A percentile compares a stretch with the other conserved stretches of the same genome.
Conservation (phyloP, 208 protist species). For the Trypanosoma cruzi region DNA sequence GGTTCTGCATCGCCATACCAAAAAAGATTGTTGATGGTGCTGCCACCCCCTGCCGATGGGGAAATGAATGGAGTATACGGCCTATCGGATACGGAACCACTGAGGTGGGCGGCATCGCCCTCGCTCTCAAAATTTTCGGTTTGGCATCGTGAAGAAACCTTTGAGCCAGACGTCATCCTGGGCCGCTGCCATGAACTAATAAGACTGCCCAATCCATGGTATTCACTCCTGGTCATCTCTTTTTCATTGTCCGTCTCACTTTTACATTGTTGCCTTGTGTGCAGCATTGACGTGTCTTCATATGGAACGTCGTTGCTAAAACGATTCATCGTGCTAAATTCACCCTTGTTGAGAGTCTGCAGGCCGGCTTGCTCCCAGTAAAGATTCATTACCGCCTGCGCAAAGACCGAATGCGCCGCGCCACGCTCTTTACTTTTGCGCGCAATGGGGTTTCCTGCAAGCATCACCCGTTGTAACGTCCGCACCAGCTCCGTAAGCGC, state of each 20-base stretch:
- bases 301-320: not conserved
- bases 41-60: not conserved
- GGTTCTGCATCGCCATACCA: slow-evolving; percentile 23
- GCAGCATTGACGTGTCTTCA: not conserved
- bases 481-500: slow-evolving; percentile 62
- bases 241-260: not conserved
- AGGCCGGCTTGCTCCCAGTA: slow-evolving; percentile 42
- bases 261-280: not conserved
- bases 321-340: not conserved
- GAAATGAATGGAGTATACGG: not conserved
- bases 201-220: slow-evolving; percentile 12
- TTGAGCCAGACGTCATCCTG: not conserved
- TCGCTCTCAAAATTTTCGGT: not conserved
- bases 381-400: slow-evolving; percentile 58
- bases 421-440: slow-evolving; percentile 26
- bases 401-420: slow-evolving; percentile 40
- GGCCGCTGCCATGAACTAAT: not conserved
- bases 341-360: not conserved
- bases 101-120: not conserved
- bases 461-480: slow-evolving; percentile 65
- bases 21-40: slow-evolving; percentile 4
- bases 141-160: not conserved
- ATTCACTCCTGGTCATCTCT: not conserved
- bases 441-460: slow-evolving; percentile 61
- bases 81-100: not conserved